phyloP scores from a whole-genome alignment of 1,284 basidiomycete species.

The Leucoagaricus sp. region DNA sequence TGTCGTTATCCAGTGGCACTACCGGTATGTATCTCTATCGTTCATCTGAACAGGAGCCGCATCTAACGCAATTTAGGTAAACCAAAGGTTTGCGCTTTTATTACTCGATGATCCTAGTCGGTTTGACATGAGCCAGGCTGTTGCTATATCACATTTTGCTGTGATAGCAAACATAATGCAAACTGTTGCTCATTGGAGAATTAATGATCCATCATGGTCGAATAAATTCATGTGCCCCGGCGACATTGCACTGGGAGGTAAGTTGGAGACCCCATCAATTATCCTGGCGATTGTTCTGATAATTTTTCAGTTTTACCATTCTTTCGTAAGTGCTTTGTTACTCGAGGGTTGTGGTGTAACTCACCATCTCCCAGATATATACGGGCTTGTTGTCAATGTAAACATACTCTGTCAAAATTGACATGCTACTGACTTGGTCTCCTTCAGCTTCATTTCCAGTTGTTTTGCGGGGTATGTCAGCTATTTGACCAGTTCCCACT shows the following conservation, averaged over 20 bases:
- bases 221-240: slow-evolving; percentile 36
- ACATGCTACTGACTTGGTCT: too few species aligned
- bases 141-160: slow-evolving; percentile 67
- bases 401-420: neutral
- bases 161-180: slow-evolving; percentile 71
- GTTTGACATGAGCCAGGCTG: slow-evolving; percentile 45
- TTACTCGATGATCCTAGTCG: slow-evolving; percentile 3
- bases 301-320: slow-evolving; percentile 40
- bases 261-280: slow-evolving; percentile 17
- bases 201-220: slow-evolving; percentile 39
- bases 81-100: slow-evolving; percentile 56
- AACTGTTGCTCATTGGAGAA: slow-evolving; percentile 50
- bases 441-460: slow-evolving; percentile 43
- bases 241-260: slow-evolving; percentile 62
- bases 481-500: too few species aligned
- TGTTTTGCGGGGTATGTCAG: slow-evolving; percentile 44
- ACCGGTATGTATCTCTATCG: slow-evolving; percentile 44
- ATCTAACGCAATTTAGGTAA: slow-evolving; percentile 42
- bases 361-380: slow-evolving; percentile 39
- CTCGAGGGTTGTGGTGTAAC: neutral
- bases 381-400: slow-evolving; percentile 43
- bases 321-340: slow-evolving; percentile 37
- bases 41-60: neutral
- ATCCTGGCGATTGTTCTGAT: slow-evolving; percentile 2
- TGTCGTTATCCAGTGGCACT: slow-evolving; percentile 81